Evolutionary conservation across 2,329 filamentous ascomycete genomes (phyloP), one percentile per base, ranked within the genome.

Genomic region (Cladorrhinum sp.): DNA sequence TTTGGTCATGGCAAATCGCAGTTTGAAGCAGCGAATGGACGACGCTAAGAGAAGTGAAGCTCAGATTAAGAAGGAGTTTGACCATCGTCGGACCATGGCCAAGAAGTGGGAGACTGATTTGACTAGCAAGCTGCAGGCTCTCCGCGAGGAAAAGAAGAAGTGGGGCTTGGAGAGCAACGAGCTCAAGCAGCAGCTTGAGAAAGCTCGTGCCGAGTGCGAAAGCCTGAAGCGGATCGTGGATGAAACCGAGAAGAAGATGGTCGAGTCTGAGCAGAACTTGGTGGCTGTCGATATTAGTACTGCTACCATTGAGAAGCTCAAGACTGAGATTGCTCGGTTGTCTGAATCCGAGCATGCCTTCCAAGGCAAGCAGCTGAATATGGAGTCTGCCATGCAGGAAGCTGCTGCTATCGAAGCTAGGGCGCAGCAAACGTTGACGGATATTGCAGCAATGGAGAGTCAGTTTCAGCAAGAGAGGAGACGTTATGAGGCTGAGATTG

Each of bases 41-140:
- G 89, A 91, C 59, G 86, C 88, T 1, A 90, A 90, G 68, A 86
- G 87, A 66, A 78, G 83, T 1, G 89, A 91, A 72, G 79, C 84
- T 62, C 87, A 90, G 69, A 82, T 88, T 55, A 88, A 86, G 68
- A 89, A 86, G 65, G 90, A 93, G 68, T 86, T 85, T 0, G 85
- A 91, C 62, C 88, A 86, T 67, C 87, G 88, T 50, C 85, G 90
- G 33, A 86, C 83, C 42, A 82, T 92, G 67, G 83, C 88, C 1
- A 91, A 91, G 75, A 93, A 91, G 71, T 90, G 89, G 83, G 91
- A 94, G 69, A 83, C 81, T 1, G 87, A 91, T 66, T 78, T 92
- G 30, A 85, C 83, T 54, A 79, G 80, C 57, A 91, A 90, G 73
- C 76, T 92, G 49, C 83, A 85, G 64, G 76, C 77, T 2, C 79